These are phyloP conservation scores for Nakaseomyces delphensis DNA, from an alignment of 1,139 yeast genomes.

Conservation along the genomic window DNA sequence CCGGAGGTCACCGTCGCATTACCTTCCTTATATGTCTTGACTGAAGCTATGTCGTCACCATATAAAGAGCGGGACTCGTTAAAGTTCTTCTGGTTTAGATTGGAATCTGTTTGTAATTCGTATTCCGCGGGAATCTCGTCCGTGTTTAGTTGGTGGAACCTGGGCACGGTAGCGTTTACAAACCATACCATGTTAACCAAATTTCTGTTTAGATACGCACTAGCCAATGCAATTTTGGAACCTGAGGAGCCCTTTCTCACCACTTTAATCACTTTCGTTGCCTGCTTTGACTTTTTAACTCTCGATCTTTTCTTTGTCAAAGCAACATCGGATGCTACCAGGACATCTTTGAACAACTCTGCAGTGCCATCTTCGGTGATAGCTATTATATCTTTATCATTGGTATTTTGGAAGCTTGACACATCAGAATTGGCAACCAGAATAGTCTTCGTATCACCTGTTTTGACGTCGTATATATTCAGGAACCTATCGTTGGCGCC, in stretches of 20 bases:
- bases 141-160: slow-evolving; percentile 56
- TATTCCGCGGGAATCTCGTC: slow-evolving; percentile 32
- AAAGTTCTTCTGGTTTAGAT: slow-evolving; percentile 30
- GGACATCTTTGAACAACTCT: slow-evolving; percentile 56
- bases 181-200: slow-evolving; percentile 54
- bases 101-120: slow-evolving; percentile 21
- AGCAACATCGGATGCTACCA: slow-evolving; percentile 23
- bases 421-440: slow-evolving; percentile 63
- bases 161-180: slow-evolving; percentile 59
- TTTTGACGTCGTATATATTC: slow-evolving; percentile 47
- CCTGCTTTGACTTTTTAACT: slow-evolving; percentile 41
- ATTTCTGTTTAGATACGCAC: slow-evolving; percentile 37
- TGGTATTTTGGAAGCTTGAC: slow-evolving; percentile 36
- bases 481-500: slow-evolving; percentile 74
- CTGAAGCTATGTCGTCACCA: slow-evolving; percentile 68
- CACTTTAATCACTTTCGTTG: slow-evolving; percentile 38
- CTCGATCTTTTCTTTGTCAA: slow-evolving; percentile 32
- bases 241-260: slow-evolving; percentile 32
- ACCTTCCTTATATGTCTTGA: slow-evolving; percentile 60
- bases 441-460: slow-evolving; percentile 38
- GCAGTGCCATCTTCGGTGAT: slow-evolving; percentile 61
- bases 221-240: slow-evolving; percentile 34
- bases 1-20: slow-evolving; percentile 60
- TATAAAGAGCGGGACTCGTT: slow-evolving; percentile 34
- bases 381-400: slow-evolving; percentile 41